Base-by-base conservation (phyloP, 2,329 filamentous ascomycete species). In the Xylariales sp. region DNA sequence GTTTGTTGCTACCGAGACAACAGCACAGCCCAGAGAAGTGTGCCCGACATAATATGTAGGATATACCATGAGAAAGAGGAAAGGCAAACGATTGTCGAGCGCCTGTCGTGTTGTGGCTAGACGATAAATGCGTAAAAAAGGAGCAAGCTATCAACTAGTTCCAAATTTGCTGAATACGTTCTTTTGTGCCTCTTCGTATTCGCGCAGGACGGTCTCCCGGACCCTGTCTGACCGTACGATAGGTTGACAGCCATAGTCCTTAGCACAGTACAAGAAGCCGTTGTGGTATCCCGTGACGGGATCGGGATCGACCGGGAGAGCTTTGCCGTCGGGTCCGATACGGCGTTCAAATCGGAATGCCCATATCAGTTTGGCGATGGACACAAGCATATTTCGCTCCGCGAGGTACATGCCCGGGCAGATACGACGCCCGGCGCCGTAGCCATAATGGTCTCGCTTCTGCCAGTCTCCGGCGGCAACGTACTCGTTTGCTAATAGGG, bases 151-250 rank as follows among this genome's bases (percentile, higher is more conserved):
- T 41, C 12, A 41, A 41, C 39, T 41, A 41, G 39, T 41, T 14
- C 36, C 52, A 56, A 69, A 69, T 14, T 39, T 65, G 92, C 92
- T 83, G 87, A 86, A 79, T 91, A 91, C 77, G 16, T 57, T 28
- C 16, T 50, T 69, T 34, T 69, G 64, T 10, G 56, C 67, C 23
- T 55, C 43, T 8, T 39, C 60, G 34, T 45, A 69, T 54, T 69
- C 67, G 2, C 49, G 45, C 30, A 69, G 4, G 28, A 69, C 46
- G 8, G 67, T 69, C 16, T 64, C 48, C 43, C 54, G 45, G 14
- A 69, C 36, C 43, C 45, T 55, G 2, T 64, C 49, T 28, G 67
- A 67, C 49, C 67, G 46, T 14, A 67, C 10, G 14, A 67, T 30
- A 30, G 68, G 68, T 36, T 57, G 4, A 41, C 65, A 68, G 23